A percentile compares a stretch with the other conserved stretches of the same genome.
phyloP scores from a whole-genome alignment of 352 stramenopile genomes.

The Phytophthora cryptogea region DNA sequence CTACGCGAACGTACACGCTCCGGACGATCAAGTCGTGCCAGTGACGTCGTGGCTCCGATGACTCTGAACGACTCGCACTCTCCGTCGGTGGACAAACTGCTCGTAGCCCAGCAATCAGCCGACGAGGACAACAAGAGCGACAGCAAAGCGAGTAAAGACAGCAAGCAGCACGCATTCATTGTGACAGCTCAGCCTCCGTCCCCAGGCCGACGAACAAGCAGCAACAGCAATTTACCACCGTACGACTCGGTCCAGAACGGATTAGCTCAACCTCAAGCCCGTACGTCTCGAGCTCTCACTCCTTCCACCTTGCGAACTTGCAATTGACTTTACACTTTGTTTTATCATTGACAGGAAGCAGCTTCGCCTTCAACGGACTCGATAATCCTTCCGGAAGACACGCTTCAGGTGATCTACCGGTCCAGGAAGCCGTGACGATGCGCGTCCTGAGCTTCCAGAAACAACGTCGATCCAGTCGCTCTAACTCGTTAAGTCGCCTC shows the following conservation, averaged over 20 bases:
- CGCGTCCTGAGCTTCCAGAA: conserved; percentile 44
- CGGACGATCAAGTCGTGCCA: conserved; percentile 23
- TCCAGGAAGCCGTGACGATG: conserved; percentile 39
- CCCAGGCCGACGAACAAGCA: conserved; percentile 15
- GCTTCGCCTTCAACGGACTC: conserved; percentile 43
- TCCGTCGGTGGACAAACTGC: conserved; percentile 27
- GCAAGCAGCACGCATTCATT: conserved; percentile 17
- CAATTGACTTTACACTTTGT: conserved; percentile 5
- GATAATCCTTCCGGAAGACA: conserved; percentile 14
- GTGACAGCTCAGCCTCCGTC: conserved; percentile 22
- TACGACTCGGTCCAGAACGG: conserved; percentile 30
- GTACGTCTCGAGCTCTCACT: conserved; percentile 19
- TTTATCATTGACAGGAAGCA: conserved; percentile 21
- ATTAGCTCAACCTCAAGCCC: conserved; percentile 11
- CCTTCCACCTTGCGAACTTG: background rate
- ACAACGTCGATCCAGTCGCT: conserved; percentile 20
- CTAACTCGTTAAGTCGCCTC: conserved; percentile 22
- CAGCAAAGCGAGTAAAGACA: conserved; percentile 7
- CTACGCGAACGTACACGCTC: conserved; percentile 51
- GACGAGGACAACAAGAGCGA: conserved; percentile 21
- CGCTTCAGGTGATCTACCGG: conserved; percentile 16
- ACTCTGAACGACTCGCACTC: conserved; percentile 1
- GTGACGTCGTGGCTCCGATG: conserved; percentile 25
- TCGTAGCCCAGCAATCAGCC: conserved; percentile 26
- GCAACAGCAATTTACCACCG: conserved; percentile 20